These are phyloP conservation scores for Pseudogymnoascus sp. DNA, from an alignment of 2,329 filamentous ascomycete genomes.

Conservation along the genomic window DNA sequence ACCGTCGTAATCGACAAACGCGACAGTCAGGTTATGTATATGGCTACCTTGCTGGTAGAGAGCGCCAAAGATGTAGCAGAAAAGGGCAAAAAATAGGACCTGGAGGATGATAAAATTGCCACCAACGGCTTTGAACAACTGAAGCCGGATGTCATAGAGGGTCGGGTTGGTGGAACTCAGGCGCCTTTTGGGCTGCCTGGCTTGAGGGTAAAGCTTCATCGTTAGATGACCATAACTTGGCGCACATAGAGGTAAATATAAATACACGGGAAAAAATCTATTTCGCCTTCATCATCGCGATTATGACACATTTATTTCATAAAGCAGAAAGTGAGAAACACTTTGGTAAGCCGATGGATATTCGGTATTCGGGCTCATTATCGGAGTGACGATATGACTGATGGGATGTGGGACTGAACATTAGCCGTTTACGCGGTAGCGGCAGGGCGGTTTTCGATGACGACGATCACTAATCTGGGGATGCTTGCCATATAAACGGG, in stretches of 20 bases:
- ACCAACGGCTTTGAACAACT: constrained; percentile 16
- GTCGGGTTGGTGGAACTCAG: constrained; percentile 12
- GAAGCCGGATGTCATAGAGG: constrained; percentile 4
- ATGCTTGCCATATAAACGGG: background rate
- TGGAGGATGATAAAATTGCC: constrained; percentile 18
- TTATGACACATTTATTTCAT: background rate
- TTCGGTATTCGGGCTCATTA: background rate
- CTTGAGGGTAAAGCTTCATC: background rate
- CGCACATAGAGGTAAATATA: background rate
- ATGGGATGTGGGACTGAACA: background rate
- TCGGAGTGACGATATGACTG: background rate
- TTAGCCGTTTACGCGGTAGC: background rate
- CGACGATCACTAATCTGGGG: background rate
- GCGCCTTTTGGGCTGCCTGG: constrained; percentile 12
- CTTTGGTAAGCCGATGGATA: background rate
- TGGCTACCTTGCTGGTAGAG: constrained; percentile 22
- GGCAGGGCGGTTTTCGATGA: background rate
- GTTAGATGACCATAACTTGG: background rate
- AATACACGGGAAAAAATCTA: background rate
- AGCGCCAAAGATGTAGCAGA: constrained; percentile 29
- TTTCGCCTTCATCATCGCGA: background rate
- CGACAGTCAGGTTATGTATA: constrained; percentile 41
- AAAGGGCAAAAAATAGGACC: constrained; percentile 19
- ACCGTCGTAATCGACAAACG: constrained; percentile 57
- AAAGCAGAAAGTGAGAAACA: background rate